A percentile compares a stretch with the other conserved stretches of the same genome.
phyloP scores from a whole-genome alignment of 2,329 filamentous ascomycete genomes.

The Xylaria sp. region DNA sequence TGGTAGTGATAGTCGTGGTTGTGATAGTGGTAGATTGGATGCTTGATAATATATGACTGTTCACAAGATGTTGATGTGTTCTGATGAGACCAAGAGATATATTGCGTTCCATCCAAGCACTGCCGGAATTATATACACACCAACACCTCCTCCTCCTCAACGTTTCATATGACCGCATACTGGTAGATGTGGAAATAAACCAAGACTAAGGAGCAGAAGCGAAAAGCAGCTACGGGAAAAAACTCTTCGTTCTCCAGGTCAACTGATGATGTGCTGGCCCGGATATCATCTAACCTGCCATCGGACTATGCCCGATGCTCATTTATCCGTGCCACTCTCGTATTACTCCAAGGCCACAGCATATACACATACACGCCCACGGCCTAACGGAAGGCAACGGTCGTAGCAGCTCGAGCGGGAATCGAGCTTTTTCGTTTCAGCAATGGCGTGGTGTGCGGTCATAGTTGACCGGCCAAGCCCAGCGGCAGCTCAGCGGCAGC shows the following conservation, averaged over 20 bases:
- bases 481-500: constrained; percentile 16
- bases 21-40: constrained; percentile 9
- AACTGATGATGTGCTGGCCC: constrained; percentile 29
- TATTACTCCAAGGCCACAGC: constrained; percentile 11
- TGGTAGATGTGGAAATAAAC: not conserved
- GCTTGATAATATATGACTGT: constrained; percentile 7
- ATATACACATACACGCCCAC: not conserved
- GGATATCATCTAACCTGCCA: constrained; percentile 14
- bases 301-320: constrained; percentile 9
- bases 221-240: not conserved
- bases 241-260: constrained; percentile 14
- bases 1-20: not conserved
- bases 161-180: constrained; percentile 12
- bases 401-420: constrained; percentile 14
- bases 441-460: constrained; percentile 33
- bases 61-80: constrained; percentile 29
- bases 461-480: constrained; percentile 28
- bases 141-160: not conserved
- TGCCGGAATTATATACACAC: constrained; percentile 32
- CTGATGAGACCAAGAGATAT: constrained; percentile 27
- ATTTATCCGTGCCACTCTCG: constrained; percentile 33
- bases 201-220: not conserved
- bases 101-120: constrained; percentile 19
- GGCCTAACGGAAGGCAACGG: constrained; percentile 22
- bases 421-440: constrained; percentile 14